These are phyloP conservation scores for Verticillium nubilum DNA, from an alignment of 2,329 filamentous ascomycete species.

Conservation along the genomic window DNA sequence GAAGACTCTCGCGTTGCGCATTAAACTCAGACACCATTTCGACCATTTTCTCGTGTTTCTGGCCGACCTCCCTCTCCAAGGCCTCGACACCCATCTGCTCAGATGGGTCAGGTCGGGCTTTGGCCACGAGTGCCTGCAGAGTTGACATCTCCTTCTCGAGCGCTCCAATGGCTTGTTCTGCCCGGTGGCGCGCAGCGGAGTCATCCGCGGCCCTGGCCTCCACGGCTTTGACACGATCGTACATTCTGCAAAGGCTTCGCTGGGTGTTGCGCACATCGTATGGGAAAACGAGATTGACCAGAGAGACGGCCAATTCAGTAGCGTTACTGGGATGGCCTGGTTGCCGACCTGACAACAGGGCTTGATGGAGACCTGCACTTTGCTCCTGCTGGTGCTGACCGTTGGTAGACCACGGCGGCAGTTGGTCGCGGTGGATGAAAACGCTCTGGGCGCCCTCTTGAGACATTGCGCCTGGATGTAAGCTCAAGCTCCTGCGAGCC, in stretches of 20 bases:
- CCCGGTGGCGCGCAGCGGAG: not conserved
- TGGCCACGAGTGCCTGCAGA: not conserved
- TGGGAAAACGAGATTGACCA: not conserved
- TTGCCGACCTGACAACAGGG: not conserved
- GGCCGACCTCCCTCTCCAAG: not conserved
- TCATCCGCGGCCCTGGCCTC: not conserved
- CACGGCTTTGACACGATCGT: not conserved
- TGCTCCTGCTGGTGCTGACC: not conserved
- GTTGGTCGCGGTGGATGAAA: not conserved
- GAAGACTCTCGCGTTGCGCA: not conserved
- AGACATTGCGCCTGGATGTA: not conserved
- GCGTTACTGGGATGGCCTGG: not conserved
- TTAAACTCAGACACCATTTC: not conserved
- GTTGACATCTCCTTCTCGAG: not conserved
- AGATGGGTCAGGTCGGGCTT: not conserved
- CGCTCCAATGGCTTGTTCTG: not conserved
- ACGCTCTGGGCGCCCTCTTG: not conserved
- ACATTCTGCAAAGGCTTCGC: not conserved
- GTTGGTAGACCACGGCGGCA: not conserved
- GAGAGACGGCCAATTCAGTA: not conserved
- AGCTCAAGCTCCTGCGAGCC: not conserved
- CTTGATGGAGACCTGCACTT: not conserved
- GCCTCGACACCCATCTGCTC: not conserved
- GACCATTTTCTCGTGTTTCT: not conserved
- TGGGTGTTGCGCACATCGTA: slow-evolving; percentile 1